Evolutionary conservation across 1,284 basidiomycete species (phyloP).

Genomic region (Cryptococcus sp.): DNA sequence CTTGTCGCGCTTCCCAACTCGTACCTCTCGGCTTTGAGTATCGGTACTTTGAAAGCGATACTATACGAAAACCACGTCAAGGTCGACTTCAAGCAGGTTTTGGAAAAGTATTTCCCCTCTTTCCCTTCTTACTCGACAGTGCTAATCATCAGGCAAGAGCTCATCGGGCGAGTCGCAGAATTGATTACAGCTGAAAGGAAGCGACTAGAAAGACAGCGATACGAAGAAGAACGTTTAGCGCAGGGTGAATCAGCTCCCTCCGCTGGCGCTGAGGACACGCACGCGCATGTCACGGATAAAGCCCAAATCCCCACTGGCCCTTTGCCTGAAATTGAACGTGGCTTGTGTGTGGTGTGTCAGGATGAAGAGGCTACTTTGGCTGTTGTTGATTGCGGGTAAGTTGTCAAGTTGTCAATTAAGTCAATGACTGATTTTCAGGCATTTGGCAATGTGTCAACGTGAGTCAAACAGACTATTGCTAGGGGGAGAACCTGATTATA

Average conservation of each 20-base stretch:
- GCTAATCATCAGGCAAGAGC: conserved; percentile 57
- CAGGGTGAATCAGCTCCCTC: conserved; percentile 1
- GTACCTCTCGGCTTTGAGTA: conserved; percentile 58
- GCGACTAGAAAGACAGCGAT: conserved; percentile 45
- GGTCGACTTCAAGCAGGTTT: conserved; percentile 48
- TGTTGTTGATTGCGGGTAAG: conserved; percentile 86
- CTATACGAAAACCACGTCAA: conserved; percentile 57
- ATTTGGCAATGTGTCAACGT: conserved; percentile 70
- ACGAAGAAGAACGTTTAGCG: conserved; percentile 44
- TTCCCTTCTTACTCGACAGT: conserved; percentile 7
- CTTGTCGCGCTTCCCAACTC: conserved; percentile 60
- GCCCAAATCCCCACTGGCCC: conserved; percentile 38
- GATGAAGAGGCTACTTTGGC: conserved; percentile 87
- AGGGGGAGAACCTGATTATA: conserved; percentile 5
- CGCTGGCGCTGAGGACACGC: conserved; percentile 5
- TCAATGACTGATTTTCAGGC: conserved; percentile 50
- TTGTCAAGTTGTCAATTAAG: conserved; percentile 12
- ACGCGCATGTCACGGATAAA: conserved; percentile 13
- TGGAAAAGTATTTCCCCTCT: conserved; percentile 34
- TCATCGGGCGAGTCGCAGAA: conserved; percentile 63
- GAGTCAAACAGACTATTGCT: conserved; percentile 9
- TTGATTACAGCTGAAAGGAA: conserved; percentile 62
- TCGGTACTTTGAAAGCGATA: conserved; percentile 67
- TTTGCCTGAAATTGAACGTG: conserved; percentile 57
- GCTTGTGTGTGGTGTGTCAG: conserved; percentile 81